Conservation (phyloP, 768 basidiomycete species). For the Boletus huronensis region DNA sequence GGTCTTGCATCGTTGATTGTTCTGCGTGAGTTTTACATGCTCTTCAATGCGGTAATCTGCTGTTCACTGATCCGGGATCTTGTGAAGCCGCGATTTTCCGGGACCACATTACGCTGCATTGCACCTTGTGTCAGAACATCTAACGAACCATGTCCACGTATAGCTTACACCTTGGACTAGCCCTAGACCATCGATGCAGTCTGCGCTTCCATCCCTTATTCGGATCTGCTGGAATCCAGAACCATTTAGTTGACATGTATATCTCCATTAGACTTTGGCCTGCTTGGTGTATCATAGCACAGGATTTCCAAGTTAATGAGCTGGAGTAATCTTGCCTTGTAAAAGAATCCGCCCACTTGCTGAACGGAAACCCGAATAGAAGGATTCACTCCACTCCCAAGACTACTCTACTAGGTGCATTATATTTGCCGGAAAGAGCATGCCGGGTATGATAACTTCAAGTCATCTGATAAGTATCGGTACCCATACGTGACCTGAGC, state of each 20-base stretch:
- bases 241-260: conserved; percentile 25
- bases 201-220: conserved; percentile 5
- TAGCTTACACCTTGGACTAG: conserved; percentile 10
- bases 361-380: not conserved
- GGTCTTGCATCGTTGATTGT: conserved; percentile 78
- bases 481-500: not conserved
- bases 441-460: too few relatives aligned
- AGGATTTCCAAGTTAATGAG: conserved; percentile 14
- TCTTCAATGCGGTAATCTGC: not conserved
- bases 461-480: not conserved
- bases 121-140: conserved; percentile 82
- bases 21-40: conserved; percentile 56
- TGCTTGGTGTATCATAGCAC: conserved; percentile 32
- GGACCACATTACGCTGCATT: conserved; percentile 69
- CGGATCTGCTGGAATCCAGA: conserved; percentile 20
- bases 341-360: not conserved
- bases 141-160: conserved; percentile 43
- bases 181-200: not conserved
- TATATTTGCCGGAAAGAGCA: not conserved
- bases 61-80: conserved; percentile 12
- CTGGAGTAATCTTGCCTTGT: not conserved
- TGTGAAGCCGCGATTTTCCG: conserved; percentile 74
- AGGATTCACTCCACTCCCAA: not conserved
- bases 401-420: not conserved
- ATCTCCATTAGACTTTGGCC: conserved; percentile 18